phyloP scores from a whole-genome alignment of 495 filamentous ascomycete species.

The Podospora pseudoanserina region DNA sequence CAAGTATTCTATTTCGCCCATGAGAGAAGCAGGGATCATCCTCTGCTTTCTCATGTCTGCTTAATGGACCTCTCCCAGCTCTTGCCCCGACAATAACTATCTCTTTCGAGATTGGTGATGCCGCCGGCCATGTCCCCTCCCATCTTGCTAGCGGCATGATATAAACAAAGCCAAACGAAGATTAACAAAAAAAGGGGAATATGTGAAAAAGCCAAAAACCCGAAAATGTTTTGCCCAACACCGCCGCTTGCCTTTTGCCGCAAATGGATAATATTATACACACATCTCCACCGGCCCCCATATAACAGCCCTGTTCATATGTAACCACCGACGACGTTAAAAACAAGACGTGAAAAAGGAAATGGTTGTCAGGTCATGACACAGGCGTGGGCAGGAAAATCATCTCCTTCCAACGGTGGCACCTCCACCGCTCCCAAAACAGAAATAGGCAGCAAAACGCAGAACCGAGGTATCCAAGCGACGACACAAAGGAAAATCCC shows the following conservation, averaged over 20 bases:
- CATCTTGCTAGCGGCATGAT: not conserved
- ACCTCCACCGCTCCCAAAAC: not conserved
- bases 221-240: not conserved
- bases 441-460: not conserved
- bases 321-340: not conserved
- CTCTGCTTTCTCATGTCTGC: too few species aligned
- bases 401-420: not conserved
- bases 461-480: not conserved
- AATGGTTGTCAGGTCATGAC: not conserved
- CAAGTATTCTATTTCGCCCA: too few species aligned
- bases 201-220: not conserved
- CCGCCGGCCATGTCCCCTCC: too few species aligned
- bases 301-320: not conserved
- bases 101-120: too few species aligned
- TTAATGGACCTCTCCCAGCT: too few species aligned
- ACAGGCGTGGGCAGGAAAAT: not conserved
- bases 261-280: conserved; percentile 9
- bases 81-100: too few species aligned
- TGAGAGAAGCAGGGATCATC: too few species aligned
- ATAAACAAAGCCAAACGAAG: conserved; percentile 9
- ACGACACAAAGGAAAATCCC: not conserved
- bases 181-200: conserved; percentile 9
- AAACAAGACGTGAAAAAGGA: not conserved
- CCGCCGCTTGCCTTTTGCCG: not conserved
- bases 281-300: not conserved